Percentiles rank a stretch among this genome's conserved stretches.
Conservation (phyloP, 192 early-diverging fungal genomes). For the Coemansia sp. region DNA sequence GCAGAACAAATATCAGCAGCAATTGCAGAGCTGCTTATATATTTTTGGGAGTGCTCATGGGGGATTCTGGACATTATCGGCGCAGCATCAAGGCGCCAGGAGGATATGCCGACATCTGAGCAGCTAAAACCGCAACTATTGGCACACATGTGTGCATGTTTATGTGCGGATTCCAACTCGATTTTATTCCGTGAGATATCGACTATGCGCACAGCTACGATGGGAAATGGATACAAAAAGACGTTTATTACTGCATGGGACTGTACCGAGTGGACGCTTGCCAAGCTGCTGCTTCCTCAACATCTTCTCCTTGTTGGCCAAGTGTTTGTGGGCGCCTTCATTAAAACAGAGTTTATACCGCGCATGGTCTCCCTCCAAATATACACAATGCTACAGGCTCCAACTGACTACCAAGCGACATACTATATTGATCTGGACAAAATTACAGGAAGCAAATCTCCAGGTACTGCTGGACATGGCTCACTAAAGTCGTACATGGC, state of each 20-base stretch:
- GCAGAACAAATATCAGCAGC: slow-evolving; percentile 22
- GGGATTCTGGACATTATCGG: slow-evolving; percentile 1
- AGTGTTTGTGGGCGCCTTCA: slow-evolving; percentile 14
- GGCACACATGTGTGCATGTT: slow-evolving; percentile 24
- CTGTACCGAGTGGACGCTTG: slow-evolving; percentile 14
- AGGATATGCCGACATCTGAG: background rate
- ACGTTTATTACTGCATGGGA: slow-evolving; percentile 9
- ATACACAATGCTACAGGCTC: slow-evolving; percentile 11
- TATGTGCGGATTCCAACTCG: slow-evolving; percentile 12
- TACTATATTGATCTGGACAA: slow-evolving; percentile 28
- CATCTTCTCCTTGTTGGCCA: slow-evolving; percentile 33
- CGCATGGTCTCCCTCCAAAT: slow-evolving; percentile 13
- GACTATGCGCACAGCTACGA: background rate
- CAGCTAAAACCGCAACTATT: slow-evolving; percentile 13
- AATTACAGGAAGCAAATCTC: background rate
- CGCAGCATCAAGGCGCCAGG: background rate
- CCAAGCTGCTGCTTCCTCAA: slow-evolving; percentile 25
- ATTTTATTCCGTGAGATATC: slow-evolving; percentile 15
- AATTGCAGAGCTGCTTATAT: slow-evolving; percentile 19
- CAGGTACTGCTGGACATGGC: background rate
- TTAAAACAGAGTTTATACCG: slow-evolving; percentile 9
- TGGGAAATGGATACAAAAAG: background rate
- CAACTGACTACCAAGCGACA: background rate
- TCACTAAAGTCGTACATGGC: slow-evolving; percentile 9
- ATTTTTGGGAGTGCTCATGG: slow-evolving; percentile 36